Base-by-base conservation (phyloP, 352 stramenopile species). In the Hyaloperonospora brassicae region DNA sequence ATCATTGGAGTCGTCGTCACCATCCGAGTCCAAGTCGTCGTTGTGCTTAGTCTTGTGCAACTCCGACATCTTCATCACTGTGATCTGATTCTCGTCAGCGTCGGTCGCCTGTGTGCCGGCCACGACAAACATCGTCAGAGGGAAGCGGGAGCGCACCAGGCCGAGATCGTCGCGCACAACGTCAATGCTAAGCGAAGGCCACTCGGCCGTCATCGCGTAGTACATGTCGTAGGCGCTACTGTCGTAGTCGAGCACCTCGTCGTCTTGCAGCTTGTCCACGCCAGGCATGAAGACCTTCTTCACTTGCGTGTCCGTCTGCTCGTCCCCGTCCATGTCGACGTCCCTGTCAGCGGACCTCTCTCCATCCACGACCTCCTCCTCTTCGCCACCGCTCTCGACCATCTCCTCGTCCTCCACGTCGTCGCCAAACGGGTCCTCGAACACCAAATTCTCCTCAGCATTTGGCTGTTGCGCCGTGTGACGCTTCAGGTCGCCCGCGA, bases 221-320 rank as follows among this genome's bases (percentile, higher is more conserved):
- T 99, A 98, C 95, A 99, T 98, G 70, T 98, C 95, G 79, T 99
- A 99, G 6, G 97, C 97, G 31, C 81, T 96, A 66, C 88, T 96
- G 70, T 99, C 97, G 79, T 98, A 98, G 74, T 99, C 97, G 36
- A 99, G 83, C 65, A 97, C 79, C 65, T 98, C 87, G 52, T 96
- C 93, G 45, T 97, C 87, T 44, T 76, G 67, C 25, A 98, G 66
- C 53, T 84, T 80, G 68, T 97, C 84, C 44, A 93, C 78, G 25
- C 86, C 87, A 10, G 95, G 93, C 80, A 97, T 89, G 79, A 97
- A 98, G 27, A 98, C 93, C 70, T 95, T 82, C 76, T 86, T 90
- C 35, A 71, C 61, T 53, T 71, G 55, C 49, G 81, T 74, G 14
- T 75, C 63, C 12, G 68, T 59, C 22, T 85, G 68, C 14, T 89